A percentile compares a stretch with the other conserved stretches of the same genome.
These are phyloP conservation scores for Lachancea cidri DNA, from an alignment of 805 yeast genomes.

Conservation along the genomic window DNA sequence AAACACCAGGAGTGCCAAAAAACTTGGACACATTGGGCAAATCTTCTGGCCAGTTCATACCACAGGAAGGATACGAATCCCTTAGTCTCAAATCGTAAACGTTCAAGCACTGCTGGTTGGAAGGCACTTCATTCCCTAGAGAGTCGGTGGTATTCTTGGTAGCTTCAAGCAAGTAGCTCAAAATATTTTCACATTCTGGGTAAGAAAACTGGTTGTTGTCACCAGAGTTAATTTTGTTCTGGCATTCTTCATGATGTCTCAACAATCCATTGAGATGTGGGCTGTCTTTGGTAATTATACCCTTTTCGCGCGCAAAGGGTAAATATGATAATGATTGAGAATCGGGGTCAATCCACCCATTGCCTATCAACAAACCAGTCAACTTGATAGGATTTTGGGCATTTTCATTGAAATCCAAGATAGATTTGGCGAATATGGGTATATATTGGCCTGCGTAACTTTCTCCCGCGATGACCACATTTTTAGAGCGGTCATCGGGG, in stretches of 20 bases:
- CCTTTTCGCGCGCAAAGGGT: conserved; percentile 61
- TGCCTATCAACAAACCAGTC: conserved; percentile 73
- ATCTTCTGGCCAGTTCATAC: conserved; percentile 86
- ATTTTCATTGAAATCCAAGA: conserved; percentile 43
- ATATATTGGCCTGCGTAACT: conserved; percentile 96
- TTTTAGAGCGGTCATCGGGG: conserved; percentile 62
- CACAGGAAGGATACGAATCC: conserved; percentile 82
- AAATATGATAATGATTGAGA: conserved; percentile 75
- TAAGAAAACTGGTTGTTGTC: conserved; percentile 29
- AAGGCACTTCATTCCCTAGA: conserved; percentile 21
- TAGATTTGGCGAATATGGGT: conserved; percentile 73
- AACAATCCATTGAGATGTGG: conserved; percentile 40
- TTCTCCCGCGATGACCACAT: conserved; percentile 84
- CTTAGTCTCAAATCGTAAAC: conserved; percentile 72
- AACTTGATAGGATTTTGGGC: conserved; percentile 37
- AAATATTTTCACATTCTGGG: conserved; percentile 42
- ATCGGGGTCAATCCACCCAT: conserved; percentile 92
- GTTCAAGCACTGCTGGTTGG: conserved; percentile 60
- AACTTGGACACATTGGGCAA: conserved; percentile 49
- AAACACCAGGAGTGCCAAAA: conserved; percentile 44
- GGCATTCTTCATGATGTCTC: conserved; percentile 54
- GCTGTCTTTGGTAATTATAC: conserved; percentile 43
- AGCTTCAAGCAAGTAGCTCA: conserved; percentile 26
- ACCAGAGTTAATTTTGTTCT: conserved; percentile 41
- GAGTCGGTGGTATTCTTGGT: conserved; percentile 28